Base-by-base conservation (phyloP, 257 asterid species). In the Nicotiana benthamiana region DNA sequence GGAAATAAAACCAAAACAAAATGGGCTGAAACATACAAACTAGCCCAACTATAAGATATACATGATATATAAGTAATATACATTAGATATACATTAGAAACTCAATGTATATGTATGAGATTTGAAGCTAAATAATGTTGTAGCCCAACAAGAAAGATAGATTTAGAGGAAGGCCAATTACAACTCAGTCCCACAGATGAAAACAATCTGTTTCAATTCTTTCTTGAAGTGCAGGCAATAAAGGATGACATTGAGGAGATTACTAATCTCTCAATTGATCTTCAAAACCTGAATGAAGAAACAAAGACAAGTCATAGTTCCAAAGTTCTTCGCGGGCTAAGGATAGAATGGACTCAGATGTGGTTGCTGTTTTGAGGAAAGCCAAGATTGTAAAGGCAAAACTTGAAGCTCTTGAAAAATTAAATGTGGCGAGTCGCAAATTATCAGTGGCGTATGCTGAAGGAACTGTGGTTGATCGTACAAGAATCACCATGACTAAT, bases 291-390 rank as follows among this genome's bases (percentile, higher is more conserved):
- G 70, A 91, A 93, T 43, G 95, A 93, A n/a, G 92, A 92, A 81
- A 82, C 93, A 0, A 91, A 92, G 78, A 88, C 93, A 24, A 84
- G 97, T 22, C 86, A 88, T 85, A 87, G 96, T 79, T 86, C 90
- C 15, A 95, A 93, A 79, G 85, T 93, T 82, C 94, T 90, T 24
- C 95, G 92, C 4, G 97, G 97, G 56, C 56, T 92, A 9, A 77
- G 97, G 98, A 92, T 82, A 43, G 92, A 16, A 93, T 93, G 97
- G 97, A 93, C 65, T 91, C 97, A 0, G 89, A 92, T 87, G 89
- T 92, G 93, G 92, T 86, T 24, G 75, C 88, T 3, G 95, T 93
- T 13, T 90, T 92, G 9, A 84, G 92, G 12, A 95, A 95, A 66
- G 94, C 97, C 82, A 90, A 87, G 67, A 53, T 27, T 5, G 89